A percentile compares a stretch with the other conserved stretches of the same genome.
Evolutionary conservation across 345 rosid genomes (phyloP).

Genomic region (Excoecaria agallocha): DNA sequence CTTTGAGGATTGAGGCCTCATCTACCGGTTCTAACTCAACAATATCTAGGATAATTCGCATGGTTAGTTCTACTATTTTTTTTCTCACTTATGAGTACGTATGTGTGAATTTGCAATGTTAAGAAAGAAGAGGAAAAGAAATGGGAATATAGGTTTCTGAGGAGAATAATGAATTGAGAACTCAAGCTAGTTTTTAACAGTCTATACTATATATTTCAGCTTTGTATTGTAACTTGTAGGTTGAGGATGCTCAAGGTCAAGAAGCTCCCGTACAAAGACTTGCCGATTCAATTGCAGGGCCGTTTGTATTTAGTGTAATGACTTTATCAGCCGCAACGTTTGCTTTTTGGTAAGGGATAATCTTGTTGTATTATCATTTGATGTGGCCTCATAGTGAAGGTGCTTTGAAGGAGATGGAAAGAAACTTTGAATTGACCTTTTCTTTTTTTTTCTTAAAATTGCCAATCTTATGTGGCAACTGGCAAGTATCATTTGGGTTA

Average conservation of each 20-base stretch:
- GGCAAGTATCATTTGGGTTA: no score
- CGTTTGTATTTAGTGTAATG: constrained; percentile 84
- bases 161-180: background rate
- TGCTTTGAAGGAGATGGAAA: constrained; percentile 4
- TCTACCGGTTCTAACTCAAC: constrained; percentile 86
- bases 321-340: constrained; percentile 81
- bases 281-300: constrained; percentile 95
- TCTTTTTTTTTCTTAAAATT: no score
- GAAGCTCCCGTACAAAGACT: constrained; percentile 96
- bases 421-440: background rate
- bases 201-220: background rate
- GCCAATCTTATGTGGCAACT: no score
- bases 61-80: constrained; percentile 47
- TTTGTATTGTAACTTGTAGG: constrained; percentile 47
- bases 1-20: constrained; percentile 75
- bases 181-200: background rate
- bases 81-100: background rate
- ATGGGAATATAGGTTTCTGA: background rate
- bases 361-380: constrained; percentile 18
- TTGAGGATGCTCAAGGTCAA: constrained; percentile 92
- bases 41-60: constrained; percentile 77
- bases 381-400: background rate
- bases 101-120: background rate
- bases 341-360: constrained; percentile 70
- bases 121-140: background rate